Evolutionary conservation across 805 yeast genomes (phyloP), one percentile per base, ranked within the genome.

Genomic region (Teunomyces cretensis): DNA sequence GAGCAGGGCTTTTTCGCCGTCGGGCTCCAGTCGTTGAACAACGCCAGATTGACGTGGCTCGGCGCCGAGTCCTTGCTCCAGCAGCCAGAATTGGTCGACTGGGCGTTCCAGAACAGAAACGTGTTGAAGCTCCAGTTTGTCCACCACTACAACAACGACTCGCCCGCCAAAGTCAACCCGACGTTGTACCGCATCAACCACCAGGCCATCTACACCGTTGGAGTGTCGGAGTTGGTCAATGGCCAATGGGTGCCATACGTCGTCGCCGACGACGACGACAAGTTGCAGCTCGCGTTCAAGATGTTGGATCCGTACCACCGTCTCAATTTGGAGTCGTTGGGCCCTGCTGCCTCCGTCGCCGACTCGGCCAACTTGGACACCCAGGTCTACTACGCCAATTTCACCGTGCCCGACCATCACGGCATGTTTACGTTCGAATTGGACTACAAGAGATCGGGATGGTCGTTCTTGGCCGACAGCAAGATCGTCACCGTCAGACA

Each of bases 271-370:
- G 64, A 60, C 6, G 73, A 72, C 32, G 75, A 78, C 42, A 86
- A 84, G 48, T 62, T 88, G 45, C 99, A 94, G 69, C 72, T 94
- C 45, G 91, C 89, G 57, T 81, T 90, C 64, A 81, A 79, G 57
- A 84, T 94, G 92, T 78, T 94, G 51, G 98, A 94, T 63, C 99
- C 99, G 35, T 94, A 92, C 72, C 90, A 90, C 61, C 82, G 99
- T 60, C 61, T 92, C 46, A 81, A 76, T 49, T 69, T 94, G 57
- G 54, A 64, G 14, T 73, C 76, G 24, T 60, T 71, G 36, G 72
- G 72, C 8, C 63, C 66, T 8, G 68, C 55, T n/a, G 53, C 68
- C 3, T 63, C 70, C 2, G 44, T 58, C 1, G 63, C 56, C 6
- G 67, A 68, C 26, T 69, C 68, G 9, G 58, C 56, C 2, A 64